phyloP scores from a whole-genome alignment of 2,329 filamentous ascomycete species.

The Talaromyces piceae region DNA sequence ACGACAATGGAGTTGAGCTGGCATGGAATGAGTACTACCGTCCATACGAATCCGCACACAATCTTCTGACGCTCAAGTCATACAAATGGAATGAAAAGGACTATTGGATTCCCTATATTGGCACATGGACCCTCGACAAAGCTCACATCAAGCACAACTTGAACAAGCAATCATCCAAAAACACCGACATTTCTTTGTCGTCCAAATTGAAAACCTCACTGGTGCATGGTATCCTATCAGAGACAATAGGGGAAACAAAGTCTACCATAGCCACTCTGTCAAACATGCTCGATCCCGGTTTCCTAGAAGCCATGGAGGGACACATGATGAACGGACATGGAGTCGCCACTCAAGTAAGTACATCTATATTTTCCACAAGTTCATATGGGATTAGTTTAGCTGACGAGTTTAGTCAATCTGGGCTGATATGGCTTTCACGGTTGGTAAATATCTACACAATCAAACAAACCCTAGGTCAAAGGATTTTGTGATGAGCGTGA shows the following conservation, averaged over 20 bases:
- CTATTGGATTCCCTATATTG: constrained; percentile 65
- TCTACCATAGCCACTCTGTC: constrained; percentile 4
- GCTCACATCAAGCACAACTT: constrained; percentile 37
- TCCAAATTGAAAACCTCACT: background rate
- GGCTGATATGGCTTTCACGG: constrained; percentile 18
- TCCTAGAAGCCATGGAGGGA: constrained; percentile 10
- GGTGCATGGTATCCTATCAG: background rate
- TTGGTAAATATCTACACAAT: constrained; percentile 15
- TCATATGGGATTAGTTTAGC: background rate
- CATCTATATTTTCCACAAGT: background rate
- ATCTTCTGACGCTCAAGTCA: constrained; percentile 44
- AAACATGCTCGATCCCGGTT: constrained; percentile 9
- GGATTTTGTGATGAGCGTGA: constrained; percentile 13
- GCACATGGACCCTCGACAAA: constrained; percentile 66
- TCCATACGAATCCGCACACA: constrained; percentile 36
- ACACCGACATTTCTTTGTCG: background rate
- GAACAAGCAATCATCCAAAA: background rate
- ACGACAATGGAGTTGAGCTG: constrained; percentile 49
- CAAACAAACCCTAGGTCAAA: constrained; percentile 7
- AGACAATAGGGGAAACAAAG: background rate
- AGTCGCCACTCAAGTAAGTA: background rate
- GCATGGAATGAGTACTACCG: constrained; percentile 64
- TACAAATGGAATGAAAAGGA: constrained; percentile 65
- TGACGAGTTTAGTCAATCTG: constrained; percentile 7
- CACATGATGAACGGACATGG: constrained; percentile 12